Evolutionary conservation across 2,329 filamentous ascomycete genomes (phyloP), one percentile per base, ranked within the genome.

Genomic region (Karstenula rhodostoma): DNA sequence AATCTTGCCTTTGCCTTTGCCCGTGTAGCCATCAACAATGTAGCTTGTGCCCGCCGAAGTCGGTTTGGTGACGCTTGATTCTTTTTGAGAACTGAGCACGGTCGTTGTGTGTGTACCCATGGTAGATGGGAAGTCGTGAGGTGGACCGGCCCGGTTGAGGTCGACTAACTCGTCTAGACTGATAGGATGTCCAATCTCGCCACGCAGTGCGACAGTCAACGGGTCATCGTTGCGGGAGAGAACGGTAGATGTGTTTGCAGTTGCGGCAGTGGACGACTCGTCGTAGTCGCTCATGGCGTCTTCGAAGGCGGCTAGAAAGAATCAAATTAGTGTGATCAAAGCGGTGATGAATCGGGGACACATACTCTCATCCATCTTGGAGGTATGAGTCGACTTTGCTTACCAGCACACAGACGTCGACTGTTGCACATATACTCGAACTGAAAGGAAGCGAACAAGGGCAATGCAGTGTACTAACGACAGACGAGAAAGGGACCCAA

Each of bases 21-120:
- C 58, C 3, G 59, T 63, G 22, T 63, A 43, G 1, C 49, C 53
- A 27, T 59, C 32, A 6, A 57, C 29, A 10, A 58, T 60, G 32
- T 72, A 70, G 50, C 48, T 60, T 52, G 69, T 72, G 12, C 68
- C 65, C n/a, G 60, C 56, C n/a, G 71, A 73, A 3, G 72, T 75
- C n/a, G 69, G 70, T 52, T 69, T 70, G 13, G 72, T 74, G n/a
- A 53, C 33, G 44, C 58, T 65, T 3, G 72, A 72, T 8, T 63
- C 59, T 37, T 67, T 61, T 37, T 52, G 61, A 3, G 63, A 65
- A 55, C 61, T 69, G 46, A 67, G 70, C 1, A 68, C 59, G 10
- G 61, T 58, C 0, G 59, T 60, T 9, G 60, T 62, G 2, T 62
- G 59, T 2, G 63, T 63, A 17, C 58, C 61, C 9, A 58, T 0